Base-by-base conservation (phyloP, 352 stramenopile genomes). In the Pythium rishiriense region DNA sequence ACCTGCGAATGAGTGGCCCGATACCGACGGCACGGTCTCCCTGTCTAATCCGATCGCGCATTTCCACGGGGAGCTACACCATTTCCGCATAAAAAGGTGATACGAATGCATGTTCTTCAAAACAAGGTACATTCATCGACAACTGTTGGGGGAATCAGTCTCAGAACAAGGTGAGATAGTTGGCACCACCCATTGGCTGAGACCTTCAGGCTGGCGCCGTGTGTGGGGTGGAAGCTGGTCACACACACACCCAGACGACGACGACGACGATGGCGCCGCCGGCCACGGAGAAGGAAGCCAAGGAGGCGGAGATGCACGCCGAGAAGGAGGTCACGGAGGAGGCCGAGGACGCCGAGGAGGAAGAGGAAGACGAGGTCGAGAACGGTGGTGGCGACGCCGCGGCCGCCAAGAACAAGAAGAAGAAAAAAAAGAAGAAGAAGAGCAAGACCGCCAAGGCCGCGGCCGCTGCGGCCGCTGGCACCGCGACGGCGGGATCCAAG, bases 351-450 rank as follows among this genome's bases (percentile, higher is more conserved):
- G 58, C 43, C 25, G 58, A 56, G 15, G 64, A 60, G 25, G 58
- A 67, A 1, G 60, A 66, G 12, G 59, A 69, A 14, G 33, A 39
- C n/a, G n/a, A n/a, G 8, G 33, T 39, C 14, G 33, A 39, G 33
- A 39, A 39, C 33, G 33, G 33, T 39, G 33, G 33, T 39, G 33
- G 33, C 35, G 61, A 53, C n/a, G 49, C 22, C 48, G 53, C 14
- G 14, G 58, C 43, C 10, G 43, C 42, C 39, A 68, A 67, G 58
- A 26, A n/a, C 55, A 72, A 72, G 58, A 72, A 72, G 65, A 72
- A 72, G 59, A 92, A 93, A 63, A 93, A 91, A 72, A 93, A 78
- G 58, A 85, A 84, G 74, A 85, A 85, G 60, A 77, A 74, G 65
- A 37, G 52, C 7, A 29, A 46, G 43, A 60, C 64, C 21, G 26